These are phyloP conservation scores for Cystobasidiaceae sp. DNA, from an alignment of 1,284 basidiomycete species.

Conservation along the genomic window DNA sequence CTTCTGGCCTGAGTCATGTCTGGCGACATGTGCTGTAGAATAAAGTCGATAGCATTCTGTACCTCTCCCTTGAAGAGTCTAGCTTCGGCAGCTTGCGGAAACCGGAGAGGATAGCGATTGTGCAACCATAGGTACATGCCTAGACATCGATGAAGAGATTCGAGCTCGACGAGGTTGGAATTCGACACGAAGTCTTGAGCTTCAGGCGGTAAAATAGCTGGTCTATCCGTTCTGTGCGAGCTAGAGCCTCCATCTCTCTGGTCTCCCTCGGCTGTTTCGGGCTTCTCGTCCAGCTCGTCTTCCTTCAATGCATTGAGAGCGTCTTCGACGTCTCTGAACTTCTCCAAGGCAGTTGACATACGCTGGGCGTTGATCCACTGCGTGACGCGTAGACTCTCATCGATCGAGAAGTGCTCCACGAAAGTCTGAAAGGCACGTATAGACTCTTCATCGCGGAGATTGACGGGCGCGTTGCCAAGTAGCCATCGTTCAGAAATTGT, in stretches of 20 bases:
- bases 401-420: conserved; percentile 47
- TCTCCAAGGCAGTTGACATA: conserved; percentile 52
- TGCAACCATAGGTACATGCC: conserved; percentile 83
- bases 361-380: conserved; percentile 46
- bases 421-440: conserved; percentile 47
- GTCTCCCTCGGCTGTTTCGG: not conserved
- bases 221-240: not conserved
- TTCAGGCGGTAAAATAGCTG: not conserved
- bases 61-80: conserved; percentile 31
- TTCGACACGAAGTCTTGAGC: not conserved
- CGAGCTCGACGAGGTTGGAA: conserved; percentile 55
- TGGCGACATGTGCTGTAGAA: conserved; percentile 45
- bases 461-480: conserved; percentile 48
- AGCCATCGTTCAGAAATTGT: conserved; percentile 34
- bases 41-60: conserved; percentile 40
- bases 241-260: not conserved
- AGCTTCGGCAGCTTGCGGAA: conserved; percentile 58
- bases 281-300: not conserved
- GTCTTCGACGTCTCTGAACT: conserved; percentile 34
- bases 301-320: conserved; percentile 38
- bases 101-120: conserved; percentile 69
- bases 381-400: conserved; percentile 48
- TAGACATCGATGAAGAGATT: conserved; percentile 74
- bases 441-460: conserved; percentile 49
- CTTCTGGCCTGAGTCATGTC: no score